phyloP scores from a whole-genome alignment of 495 filamentous ascomycete species.

The Neurospora intermedia region DNA sequence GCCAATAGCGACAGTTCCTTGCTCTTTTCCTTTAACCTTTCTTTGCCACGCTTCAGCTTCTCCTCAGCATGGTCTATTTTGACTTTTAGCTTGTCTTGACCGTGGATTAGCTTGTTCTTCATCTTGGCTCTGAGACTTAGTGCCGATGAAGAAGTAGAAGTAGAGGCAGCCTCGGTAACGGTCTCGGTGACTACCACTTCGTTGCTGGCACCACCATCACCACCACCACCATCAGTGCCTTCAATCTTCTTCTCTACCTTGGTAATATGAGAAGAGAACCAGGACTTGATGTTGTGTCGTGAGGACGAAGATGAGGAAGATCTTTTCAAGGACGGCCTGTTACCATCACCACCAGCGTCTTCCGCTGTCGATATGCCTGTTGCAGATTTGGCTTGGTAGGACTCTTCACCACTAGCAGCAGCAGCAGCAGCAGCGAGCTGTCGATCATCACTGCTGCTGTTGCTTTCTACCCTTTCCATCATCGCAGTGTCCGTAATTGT shows the following conservation, averaged over 20 bases:
- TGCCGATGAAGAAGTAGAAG: not conserved
- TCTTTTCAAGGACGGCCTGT: not conserved
- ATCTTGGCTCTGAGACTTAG: not conserved
- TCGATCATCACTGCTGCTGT: not conserved
- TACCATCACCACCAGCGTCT: not conserved
- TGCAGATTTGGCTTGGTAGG: not conserved
- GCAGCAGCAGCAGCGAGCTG: not conserved
- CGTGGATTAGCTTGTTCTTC: not conserved
- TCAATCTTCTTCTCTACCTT: not conserved
- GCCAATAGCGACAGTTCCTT: not conserved
- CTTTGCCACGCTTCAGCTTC: not conserved
- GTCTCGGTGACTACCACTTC: not conserved
- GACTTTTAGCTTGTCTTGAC: not conserved
- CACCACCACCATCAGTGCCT: not conserved
- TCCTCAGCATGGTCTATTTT: not conserved
- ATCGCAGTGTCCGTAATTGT: not conserved
- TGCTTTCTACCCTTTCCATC: not conserved
- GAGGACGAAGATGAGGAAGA: not conserved
- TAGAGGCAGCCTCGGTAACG: not conserved
- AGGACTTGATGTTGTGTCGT: not conserved
- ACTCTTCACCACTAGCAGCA: not conserved
- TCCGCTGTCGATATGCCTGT: not conserved
- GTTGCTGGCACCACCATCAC: not conserved
- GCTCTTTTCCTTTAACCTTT: not conserved
- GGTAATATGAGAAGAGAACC: not conserved